Evolutionary conservation across 495 filamentous ascomycete species (phyloP), one percentile per base, ranked within the genome.

Genomic region (Aspergillus saccharolyticus): DNA sequence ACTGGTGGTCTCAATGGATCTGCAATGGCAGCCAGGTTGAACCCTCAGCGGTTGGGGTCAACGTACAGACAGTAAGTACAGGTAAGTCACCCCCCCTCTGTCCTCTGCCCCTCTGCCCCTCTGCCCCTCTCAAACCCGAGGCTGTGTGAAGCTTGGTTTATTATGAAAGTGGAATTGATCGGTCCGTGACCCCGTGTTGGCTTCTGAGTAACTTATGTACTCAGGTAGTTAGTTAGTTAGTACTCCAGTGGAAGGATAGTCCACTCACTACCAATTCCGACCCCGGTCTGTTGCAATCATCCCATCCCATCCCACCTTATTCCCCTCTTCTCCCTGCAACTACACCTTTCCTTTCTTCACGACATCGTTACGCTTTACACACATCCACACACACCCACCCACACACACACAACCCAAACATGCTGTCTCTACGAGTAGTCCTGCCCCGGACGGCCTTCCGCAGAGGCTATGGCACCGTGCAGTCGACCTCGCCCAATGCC

Each of bases 381-480:
- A 43, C 30, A 49, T 42, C 49, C 22, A 25, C 9, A 24, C 19
- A 25, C 30, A 57, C 44, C 39, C 25, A 28, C 25, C 3, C 45
- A 45, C 53, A 49, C 47, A n/a, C 16, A 21, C 42, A 52, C 48
- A 60, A 50, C 47, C 28, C 52, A 44, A n/a, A 44, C 60, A 62
- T 24, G 51, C 74, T 76, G 72, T 70, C 72, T 44, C 51, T 71
- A 28, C 56, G 63, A 16, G 44, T 69, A 56, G 66, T 68, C 48
- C 44, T 73, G 22, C 62, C 68, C 18, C 59, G 70, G 66, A 52
- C 68, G 33, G 33, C 70, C 25, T 56, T 69, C 14, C 66, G 62
- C 42, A 52, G 69, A n/a, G 71, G 72, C 33, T 78, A 78, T 61
- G 73, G 74, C 58, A 78, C 75, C 24, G 75, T 78, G 21, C 75